Percentiles rank a stretch among this genome's conserved stretches.
Evolutionary conservation across 441 rosid species (phyloP).

Genomic region (Manihot esculenta): DNA sequence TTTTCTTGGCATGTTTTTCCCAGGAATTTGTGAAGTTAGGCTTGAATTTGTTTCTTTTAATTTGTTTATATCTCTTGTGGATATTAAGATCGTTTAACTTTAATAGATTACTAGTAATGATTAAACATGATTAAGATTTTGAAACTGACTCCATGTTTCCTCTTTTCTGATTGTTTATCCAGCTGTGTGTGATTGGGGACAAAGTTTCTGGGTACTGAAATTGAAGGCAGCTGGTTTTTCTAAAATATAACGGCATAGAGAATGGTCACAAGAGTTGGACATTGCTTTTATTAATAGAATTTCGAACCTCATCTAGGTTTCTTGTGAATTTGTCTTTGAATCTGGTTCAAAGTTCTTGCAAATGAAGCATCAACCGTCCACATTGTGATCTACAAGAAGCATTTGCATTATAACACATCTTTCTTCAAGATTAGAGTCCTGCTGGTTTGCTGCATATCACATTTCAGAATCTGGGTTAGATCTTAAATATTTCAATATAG

Average conservation of each 20-base stretch:
- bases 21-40: neutral
- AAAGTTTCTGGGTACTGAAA: conserved; percentile 20
- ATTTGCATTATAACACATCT: neutral
- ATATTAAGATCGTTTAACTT: no score
- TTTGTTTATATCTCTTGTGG: neutral
- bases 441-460: neutral
- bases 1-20: neutral
- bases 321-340: neutral
- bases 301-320: neutral
- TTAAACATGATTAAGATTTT: neutral
- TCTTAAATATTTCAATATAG: neutral
- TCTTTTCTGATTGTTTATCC: conserved; percentile 14
- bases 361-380: conserved; percentile 5
- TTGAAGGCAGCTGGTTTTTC: conserved; percentile 6
- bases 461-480: neutral
- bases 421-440: neutral
- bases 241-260: neutral
- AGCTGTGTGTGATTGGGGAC: conserved; percentile 33
- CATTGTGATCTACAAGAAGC: conserved; percentile 15
- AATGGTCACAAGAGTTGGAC: neutral
- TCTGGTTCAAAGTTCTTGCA: conserved; percentile 6
- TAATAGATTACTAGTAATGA: neutral
- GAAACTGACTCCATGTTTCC: neutral
- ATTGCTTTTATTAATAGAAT: neutral
- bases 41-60: no score